Evolutionary conservation across 768 basidiomycete genomes (phyloP).

Genomic region (Lentinus brumalis): DNA sequence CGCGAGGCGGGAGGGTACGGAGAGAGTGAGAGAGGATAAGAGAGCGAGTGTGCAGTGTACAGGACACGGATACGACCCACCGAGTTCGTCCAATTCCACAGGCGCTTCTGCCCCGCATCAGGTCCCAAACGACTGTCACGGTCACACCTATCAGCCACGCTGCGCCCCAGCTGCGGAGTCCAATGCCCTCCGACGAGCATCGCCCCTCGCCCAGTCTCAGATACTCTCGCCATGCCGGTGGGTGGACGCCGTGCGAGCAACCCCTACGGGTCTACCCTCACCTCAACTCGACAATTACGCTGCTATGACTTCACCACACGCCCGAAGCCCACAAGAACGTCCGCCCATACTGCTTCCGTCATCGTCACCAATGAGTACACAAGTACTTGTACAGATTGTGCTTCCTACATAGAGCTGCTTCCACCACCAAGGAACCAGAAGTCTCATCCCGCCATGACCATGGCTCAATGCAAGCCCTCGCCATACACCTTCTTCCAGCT

Average conservation of each 20-base stretch:
- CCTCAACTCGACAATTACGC: no score
- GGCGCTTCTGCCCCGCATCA: neutral
- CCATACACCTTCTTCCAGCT: constrained; percentile 74
- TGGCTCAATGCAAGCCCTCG: constrained; percentile 42
- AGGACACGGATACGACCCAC: neutral
- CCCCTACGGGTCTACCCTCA: no score
- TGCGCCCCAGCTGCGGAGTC: no score
- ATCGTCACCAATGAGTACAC: neutral
- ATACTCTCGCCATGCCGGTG: no score
- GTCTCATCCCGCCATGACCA: no score
- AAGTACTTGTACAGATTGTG: neutral
- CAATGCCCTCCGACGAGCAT: no score
- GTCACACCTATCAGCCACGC: neutral
- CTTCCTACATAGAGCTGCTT: neutral
- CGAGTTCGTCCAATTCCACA: neutral
- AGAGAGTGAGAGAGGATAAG: constrained; percentile 2
- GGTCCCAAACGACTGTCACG: neutral
- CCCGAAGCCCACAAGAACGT: no score
- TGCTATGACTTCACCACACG: no score
- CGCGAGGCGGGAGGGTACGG: neutral
- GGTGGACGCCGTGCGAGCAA: no score
- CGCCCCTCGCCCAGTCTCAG: no score
- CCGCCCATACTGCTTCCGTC: no score
- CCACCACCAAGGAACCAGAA: neutral
- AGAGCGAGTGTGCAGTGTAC: neutral